Base-by-base conservation (phyloP, 2,329 filamentous ascomycete species). In the Nemania sp. region DNA sequence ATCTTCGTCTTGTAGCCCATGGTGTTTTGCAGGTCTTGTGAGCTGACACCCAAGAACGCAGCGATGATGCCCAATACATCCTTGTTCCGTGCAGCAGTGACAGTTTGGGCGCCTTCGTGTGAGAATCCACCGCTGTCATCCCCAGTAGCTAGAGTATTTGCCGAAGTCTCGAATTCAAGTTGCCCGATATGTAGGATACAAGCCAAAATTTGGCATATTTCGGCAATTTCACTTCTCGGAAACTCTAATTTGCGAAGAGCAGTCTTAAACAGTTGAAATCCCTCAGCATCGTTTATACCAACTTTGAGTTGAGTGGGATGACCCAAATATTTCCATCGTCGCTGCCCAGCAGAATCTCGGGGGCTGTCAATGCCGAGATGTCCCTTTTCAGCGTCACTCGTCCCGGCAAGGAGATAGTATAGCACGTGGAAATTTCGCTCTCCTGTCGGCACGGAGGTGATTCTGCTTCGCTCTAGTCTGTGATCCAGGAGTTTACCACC, bases 51-150 rank as follows among this genome's bases (percentile, higher is more conserved):
- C 1, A 99, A 84, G 84, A 99, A 99, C n/a, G 95, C 94, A 11
- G 96, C 94, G 62, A 99, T 87, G 55, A 95, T 93, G 51, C 85
- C 86, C 6, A 99, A 85, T 1, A 93, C 91, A 70, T 98, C 95
- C 82, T 94, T 97, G 81, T 99, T 99, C 82, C 92, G 96, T 35
- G 98, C 95, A 2, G 91, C 88, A 0, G 96, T 98, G 29, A 94
- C 85, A 0, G 88, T 92, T 77, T 96, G 93, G 49, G 91, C 93
- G 72, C 96, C 96, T 80, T 99, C 96, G 77, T 97, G 94, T 0
- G 96, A 97, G 81, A 96, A 98, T 22, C 95, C 95, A 63, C 96
- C 96, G 73, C 95, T 98, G 76, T 99, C 96, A 74, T 98, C 94
- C 1, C 89, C 93, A 0, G 88, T 88, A 0, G 89, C 90, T 1